phyloP scores from a whole-genome alignment of 495 filamentous ascomycete species.

The Talaromyces adpressus region DNA sequence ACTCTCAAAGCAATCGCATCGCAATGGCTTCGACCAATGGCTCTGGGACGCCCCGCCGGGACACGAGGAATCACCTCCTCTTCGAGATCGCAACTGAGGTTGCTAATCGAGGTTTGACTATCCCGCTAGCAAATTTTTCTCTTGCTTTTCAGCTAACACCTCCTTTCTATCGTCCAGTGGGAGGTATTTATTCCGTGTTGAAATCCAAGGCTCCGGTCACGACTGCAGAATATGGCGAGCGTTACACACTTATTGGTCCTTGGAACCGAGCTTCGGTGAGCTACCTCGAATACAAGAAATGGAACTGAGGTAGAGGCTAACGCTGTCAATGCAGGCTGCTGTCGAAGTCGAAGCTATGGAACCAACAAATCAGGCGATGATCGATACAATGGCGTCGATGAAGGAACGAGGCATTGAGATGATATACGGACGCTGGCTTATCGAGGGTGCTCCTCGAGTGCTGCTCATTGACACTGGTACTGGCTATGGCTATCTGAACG shows the following conservation, averaged over 20 bases:
- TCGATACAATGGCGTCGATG: constrained; percentile 83
- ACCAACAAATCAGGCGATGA: constrained; percentile 72
- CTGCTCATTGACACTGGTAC: constrained; percentile 92
- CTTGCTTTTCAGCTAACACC: neutral
- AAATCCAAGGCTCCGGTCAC: constrained; percentile 99
- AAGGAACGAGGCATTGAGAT: constrained; percentile 82
- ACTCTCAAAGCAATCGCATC: neutral
- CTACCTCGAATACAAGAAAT: constrained; percentile 9
- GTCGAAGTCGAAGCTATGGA: constrained; percentile 92
- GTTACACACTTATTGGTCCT: constrained; percentile 92
- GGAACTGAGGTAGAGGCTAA: neutral
- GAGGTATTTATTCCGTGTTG: constrained; percentile 97
- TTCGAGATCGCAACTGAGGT: constrained; percentile 97
- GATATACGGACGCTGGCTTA: constrained; percentile 93
- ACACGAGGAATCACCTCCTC: constrained; percentile 74
- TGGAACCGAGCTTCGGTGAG: constrained; percentile 82
- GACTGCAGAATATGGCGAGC: constrained; percentile 95
- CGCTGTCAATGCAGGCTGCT: constrained; percentile 52
- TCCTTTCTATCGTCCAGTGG: constrained; percentile 48
- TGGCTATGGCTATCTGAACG: constrained; percentile 82
- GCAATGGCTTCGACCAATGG: constrained; percentile 15
- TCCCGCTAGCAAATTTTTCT: neutral
- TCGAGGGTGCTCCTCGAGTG: constrained; percentile 91
- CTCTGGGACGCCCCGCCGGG: constrained; percentile 43
- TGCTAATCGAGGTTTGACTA: constrained; percentile 74